Percentiles rank a stretch among this genome's conserved stretches.
Conservation (phyloP, 1,139 yeast genomes). For the Hemisphaericaspora lyxosophila region DNA sequence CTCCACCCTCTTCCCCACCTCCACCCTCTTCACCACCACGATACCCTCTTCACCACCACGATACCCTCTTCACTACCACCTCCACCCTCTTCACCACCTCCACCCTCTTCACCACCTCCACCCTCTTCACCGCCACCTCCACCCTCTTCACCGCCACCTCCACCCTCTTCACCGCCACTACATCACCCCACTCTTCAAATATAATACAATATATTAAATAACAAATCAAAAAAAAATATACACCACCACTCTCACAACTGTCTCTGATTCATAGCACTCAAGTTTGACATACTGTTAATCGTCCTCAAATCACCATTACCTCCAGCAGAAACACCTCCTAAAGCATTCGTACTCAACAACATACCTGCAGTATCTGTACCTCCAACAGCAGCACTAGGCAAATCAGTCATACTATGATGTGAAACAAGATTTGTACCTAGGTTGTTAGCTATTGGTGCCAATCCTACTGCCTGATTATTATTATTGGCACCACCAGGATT, state of each 20-base stretch:
- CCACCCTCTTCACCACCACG: too few species aligned
- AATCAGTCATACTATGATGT: constrained; percentile 29
- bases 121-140: too few species aligned
- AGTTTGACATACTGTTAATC: constrained; percentile 41
- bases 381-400: constrained; percentile 28
- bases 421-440: constrained; percentile 9
- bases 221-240: background rate
- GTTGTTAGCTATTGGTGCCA: background rate
- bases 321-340: constrained; percentile 2
- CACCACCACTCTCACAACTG: background rate
- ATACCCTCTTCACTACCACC: too few species aligned
- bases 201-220: background rate
- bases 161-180: too few species aligned
- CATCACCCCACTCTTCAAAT: too few species aligned
- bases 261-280: constrained; percentile 14
- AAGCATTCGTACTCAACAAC: constrained; percentile 6
- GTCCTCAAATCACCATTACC: constrained; percentile 28
- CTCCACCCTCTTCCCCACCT: too few species aligned
- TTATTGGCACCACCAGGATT: background rate
- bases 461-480: background rate
- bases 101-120: too few species aligned
- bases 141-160: too few species aligned
- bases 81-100: too few species aligned
- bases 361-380: background rate
- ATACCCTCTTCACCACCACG: too few species aligned